Base-by-base conservation (phyloP, 768 basidiomycete species). In the Trametes sanguinea region DNA sequence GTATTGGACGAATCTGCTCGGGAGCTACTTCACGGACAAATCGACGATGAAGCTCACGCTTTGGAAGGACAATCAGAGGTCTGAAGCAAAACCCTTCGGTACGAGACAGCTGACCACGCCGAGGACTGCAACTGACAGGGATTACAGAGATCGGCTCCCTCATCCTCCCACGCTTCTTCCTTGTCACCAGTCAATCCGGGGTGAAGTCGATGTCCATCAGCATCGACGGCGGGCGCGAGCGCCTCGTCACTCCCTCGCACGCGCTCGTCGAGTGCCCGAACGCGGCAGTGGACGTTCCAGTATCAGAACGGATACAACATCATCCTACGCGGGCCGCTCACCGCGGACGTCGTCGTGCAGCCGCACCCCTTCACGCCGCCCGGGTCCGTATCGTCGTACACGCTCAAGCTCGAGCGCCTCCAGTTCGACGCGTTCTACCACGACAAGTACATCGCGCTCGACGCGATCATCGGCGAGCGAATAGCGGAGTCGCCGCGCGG, bases 61-160 rank as follows among this genome's bases (percentile, higher is more conserved):
- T n/a, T 93, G 92, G 92, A 90, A 90, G 71, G 91, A 92, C 72
- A 92, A 89, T 67, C 84, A 86, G 69, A 82, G 80, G 67, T 82
- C 80, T 29, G 92, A 93, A 69, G 90, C 91, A 35, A 94, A 92
- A 68, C 88, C 88, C 8, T 92, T 94, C 67, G 90, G 92, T 93
- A 57, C 51, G 88, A 37, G 14, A 10, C 17, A 11, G 14, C 42
- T 29, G n/a, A 37, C n/a, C 47, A 16, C 35, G 40, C 51, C 37
- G 45, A 55, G 13, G 54, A 33, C 45, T 55, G 17, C 27, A 54
- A 29, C 56, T 51, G 5, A 30, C 16, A 35, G 39, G 40, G 32
- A 50, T 1, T 1, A 57, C 71, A 93, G 92, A 93, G 77, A 90
- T 94, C 64, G 87, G 87, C 54, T 83, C 86, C 46, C 88, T 86